Percentiles rank a stretch among this genome's conserved stretches.
These are phyloP conservation scores for Bipolaris zeicola DNA, from an alignment of 2,329 filamentous ascomycete genomes.

Conservation along the genomic window DNA sequence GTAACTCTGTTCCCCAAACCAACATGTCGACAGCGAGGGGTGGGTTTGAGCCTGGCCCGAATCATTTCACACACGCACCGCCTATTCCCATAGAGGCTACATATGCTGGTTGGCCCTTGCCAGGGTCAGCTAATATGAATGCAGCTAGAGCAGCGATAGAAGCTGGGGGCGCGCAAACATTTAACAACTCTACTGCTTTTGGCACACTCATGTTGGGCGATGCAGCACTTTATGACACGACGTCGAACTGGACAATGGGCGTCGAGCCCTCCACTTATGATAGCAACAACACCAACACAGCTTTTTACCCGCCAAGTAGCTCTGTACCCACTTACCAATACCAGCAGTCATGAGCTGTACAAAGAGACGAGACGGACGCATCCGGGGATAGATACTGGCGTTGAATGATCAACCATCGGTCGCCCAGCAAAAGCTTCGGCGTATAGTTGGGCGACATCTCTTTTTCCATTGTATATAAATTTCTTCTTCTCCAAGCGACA, in stretches of 20 bases:
- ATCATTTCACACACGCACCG: background rate
- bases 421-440: background rate
- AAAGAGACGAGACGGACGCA: background rate
- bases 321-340: background rate
- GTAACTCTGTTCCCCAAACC: background rate
- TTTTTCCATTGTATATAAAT: background rate
- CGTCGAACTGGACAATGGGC: background rate
- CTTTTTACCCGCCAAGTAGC: background rate
- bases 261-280: constrained; percentile 1
- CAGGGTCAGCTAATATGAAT: background rate
- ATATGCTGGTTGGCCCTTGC: background rate
- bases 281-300: background rate
- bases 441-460: background rate
- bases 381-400: background rate
- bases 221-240: background rate
- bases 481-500: background rate
- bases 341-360: constrained; percentile 2
- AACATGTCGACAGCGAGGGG: background rate
- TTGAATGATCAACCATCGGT: background rate
- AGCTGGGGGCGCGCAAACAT: background rate
- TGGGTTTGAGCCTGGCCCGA: background rate
- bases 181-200: constrained; percentile 5
- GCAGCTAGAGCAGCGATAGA: constrained; percentile 6
- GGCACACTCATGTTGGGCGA: constrained; percentile 2
- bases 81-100: background rate